Evolutionary conservation across 2,329 filamentous ascomycete species (phyloP), one percentile per base, ranked within the genome.

Genomic region (Phyllachora maydis): DNA sequence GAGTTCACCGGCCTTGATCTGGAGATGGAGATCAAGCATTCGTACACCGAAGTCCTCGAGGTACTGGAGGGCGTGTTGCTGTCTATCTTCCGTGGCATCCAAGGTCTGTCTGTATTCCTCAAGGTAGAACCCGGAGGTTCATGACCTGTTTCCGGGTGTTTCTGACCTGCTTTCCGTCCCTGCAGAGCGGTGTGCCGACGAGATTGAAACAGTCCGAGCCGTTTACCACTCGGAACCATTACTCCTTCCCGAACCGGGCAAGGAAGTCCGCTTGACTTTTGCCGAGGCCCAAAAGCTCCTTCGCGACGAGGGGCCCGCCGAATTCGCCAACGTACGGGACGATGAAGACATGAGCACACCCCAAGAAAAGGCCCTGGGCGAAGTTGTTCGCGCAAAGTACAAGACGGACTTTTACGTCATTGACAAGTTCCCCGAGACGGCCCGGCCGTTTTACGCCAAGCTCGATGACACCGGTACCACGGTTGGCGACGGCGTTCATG

Each of bases 361-460:
- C 1, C 69, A 81, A 40, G 75, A 82, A 45, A 79, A 78, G 48
- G 73, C 71, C 11, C 68, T 92, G 9, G 82, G 82, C 24, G 68
- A 65, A n/a, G 60, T 92, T 22, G 66, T 92, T 32, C 71, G 75
- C 23, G 61, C 76, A 36, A 91, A 90, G 51, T 88, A 74, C 59
- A 65, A 74, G 42, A 83, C 79, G 28, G 83, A 92, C 53, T 92
- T 92, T 55, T 92, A 90, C 52, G 72, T 85, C 14, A 64, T 93
- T 30, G 82, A 92, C 54, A 81, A 91, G 49, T 92, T 88, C 58
- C 83, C 83, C 18, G 69, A 83, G 45, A 59, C 61, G 21, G 75
- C 83, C 13, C 66, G 82, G 16, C 82, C 82, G 4, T 90, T 88
- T 49, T 91, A 91, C 49, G 79, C 81, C 25, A 76, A 82, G 52